Evolutionary conservation across 306 rosid species (phyloP).

Genomic region (Dalbergia oliveri): DNA sequence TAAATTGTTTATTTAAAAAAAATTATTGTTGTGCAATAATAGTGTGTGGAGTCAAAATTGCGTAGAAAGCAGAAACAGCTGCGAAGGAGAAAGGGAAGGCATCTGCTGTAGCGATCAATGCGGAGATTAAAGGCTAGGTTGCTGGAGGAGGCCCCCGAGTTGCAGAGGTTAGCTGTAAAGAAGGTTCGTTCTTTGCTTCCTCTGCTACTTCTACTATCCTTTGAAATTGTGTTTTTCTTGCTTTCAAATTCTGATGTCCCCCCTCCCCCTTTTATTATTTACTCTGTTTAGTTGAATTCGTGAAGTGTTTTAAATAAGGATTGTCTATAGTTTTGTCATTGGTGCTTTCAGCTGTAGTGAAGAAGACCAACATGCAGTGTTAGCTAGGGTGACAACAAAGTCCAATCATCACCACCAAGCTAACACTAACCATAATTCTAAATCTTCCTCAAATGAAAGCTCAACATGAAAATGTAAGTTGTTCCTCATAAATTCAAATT

Average conservation of each 20-base stretch:
- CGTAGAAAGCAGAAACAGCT: constrained; percentile 94
- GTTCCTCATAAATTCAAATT: too few species aligned
- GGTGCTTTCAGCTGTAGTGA: neutral
- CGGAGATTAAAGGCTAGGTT: constrained; percentile 94
- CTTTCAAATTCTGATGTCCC: too few species aligned
- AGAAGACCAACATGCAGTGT: neutral
- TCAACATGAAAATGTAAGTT: too few species aligned
- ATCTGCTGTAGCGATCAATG: constrained; percentile 92
- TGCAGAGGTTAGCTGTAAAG: constrained; percentile 90
- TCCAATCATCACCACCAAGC: too few species aligned
- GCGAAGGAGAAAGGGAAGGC: constrained; percentile 89
- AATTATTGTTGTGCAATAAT: neutral
- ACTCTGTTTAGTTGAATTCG: neutral
- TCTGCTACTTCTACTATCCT: neutral
- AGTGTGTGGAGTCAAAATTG: constrained; percentile 26
- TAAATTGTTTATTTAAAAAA: neutral
- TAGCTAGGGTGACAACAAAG: too few species aligned
- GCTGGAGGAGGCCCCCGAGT: constrained; percentile 92
- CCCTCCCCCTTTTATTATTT: too few species aligned
- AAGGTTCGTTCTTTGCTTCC: constrained; percentile 60
- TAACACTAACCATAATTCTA: too few species aligned
- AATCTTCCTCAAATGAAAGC: too few species aligned
- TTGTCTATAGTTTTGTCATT: neutral
- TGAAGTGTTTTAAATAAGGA: neutral
- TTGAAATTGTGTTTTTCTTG: too few species aligned